A percentile compares a stretch with the other conserved stretches of the same genome.
phyloP scores from a whole-genome alignment of 306 rosid species.

The Fragaria ananassa region DNA sequence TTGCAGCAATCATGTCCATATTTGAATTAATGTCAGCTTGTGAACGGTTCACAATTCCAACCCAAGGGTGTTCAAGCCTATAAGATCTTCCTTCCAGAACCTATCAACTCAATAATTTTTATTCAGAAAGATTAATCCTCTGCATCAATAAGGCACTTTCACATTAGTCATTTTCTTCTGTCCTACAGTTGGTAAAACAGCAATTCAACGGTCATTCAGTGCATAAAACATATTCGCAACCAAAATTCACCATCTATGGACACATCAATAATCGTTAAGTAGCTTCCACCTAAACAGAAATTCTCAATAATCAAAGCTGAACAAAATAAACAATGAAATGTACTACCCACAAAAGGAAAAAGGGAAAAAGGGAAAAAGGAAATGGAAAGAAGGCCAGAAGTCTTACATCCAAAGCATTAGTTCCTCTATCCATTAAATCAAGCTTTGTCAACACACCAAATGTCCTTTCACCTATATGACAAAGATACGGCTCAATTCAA shows the following conservation, averaged over 20 bases:
- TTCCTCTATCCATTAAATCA: conserved; percentile 95
- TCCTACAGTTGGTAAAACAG: neutral
- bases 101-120: conserved; percentile 24
- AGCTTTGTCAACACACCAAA: conserved; percentile 91
- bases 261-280: neutral
- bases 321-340: conserved; percentile 9
- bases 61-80: conserved; percentile 53
- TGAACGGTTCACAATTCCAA: conserved; percentile 55
- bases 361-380: too few species aligned
- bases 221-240: neutral
- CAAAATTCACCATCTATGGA: neutral
- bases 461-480: conserved; percentile 68
- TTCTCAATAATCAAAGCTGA: conserved; percentile 14
- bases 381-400: conserved; percentile 10
- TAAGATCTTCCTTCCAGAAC: conserved; percentile 54
- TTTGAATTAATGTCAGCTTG: conserved; percentile 51
- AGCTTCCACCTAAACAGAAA: conserved; percentile 21
- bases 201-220: neutral
- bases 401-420: conserved; percentile 80
- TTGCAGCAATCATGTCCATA: conserved; percentile 45
- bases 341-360: neutral
- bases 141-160: neutral
- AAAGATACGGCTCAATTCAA: conserved; percentile 6
- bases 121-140: neutral
- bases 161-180: neutral